A percentile compares a stretch with the other conserved stretches of the same genome.
These are phyloP conservation scores for Nakataea oryzae DNA, from an alignment of 2,329 filamentous ascomycete species.

Conservation along the genomic window DNA sequence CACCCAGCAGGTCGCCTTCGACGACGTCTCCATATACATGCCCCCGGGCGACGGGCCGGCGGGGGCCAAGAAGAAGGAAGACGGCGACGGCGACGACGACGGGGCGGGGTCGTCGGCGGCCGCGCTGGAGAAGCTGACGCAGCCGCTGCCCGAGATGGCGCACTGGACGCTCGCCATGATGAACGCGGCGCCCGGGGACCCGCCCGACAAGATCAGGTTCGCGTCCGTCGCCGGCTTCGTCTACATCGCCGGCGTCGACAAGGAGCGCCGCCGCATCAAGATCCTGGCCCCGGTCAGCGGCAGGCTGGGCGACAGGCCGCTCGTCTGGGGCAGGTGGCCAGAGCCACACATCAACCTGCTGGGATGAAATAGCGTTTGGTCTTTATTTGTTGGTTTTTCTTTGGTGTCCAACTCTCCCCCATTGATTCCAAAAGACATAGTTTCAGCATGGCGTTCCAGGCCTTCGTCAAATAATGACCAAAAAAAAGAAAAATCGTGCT, in stretches of 20 bases:
- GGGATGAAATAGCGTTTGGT: slow-evolving; percentile 25
- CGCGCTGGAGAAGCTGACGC: slow-evolving; percentile 53
- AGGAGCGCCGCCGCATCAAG: slow-evolving; percentile 68
- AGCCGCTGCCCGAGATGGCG: slow-evolving; percentile 51
- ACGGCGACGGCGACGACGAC: slow-evolving; percentile 12
- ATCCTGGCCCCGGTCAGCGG: slow-evolving; percentile 78
- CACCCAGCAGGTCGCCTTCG: slow-evolving; percentile 74
- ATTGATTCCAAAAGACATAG: background rate
- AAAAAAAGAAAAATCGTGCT: background rate
- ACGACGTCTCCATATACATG: slow-evolving; percentile 63
- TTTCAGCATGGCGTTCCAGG: background rate
- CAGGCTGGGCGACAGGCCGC: slow-evolving; percentile 64
- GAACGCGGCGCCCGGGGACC: slow-evolving; percentile 60
- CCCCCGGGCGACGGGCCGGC: slow-evolving; percentile 34
- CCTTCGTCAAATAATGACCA: background rate
- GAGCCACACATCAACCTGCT: slow-evolving; percentile 73
- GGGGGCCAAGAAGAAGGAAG: background rate
- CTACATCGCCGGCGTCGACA: slow-evolving; percentile 86
- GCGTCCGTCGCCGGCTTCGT: slow-evolving; percentile 85
- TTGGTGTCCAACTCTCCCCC: background rate
- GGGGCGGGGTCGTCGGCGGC: slow-evolving; percentile 6
- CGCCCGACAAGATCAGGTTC: slow-evolving; percentile 63
- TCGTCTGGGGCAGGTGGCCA: slow-evolving; percentile 81
- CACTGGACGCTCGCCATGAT: slow-evolving; percentile 82
- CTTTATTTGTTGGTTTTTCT: background rate